Evolutionary conservation across 257 asterid genomes (phyloP).

Genomic region (Sherardia arvensis): DNA sequence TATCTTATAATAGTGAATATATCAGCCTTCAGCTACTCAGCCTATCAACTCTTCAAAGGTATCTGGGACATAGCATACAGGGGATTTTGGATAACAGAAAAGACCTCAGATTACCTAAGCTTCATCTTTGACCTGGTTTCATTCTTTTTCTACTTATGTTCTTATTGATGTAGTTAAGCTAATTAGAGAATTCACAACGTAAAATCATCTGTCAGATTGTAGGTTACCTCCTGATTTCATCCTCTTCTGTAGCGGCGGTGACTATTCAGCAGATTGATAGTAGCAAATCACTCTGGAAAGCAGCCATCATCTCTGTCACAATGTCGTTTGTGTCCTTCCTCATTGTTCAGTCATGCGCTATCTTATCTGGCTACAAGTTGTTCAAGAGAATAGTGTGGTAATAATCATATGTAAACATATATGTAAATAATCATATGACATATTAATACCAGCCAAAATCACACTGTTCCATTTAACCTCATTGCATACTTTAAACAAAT

Average conservation of each 20-base stretch:
- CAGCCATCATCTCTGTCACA: conserved; percentile 38
- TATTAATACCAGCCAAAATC: neutral
- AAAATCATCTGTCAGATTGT: conserved; percentile 34
- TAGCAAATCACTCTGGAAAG: conserved; percentile 35
- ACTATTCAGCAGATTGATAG: conserved; percentile 32
- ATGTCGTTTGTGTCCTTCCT: conserved; percentile 44
- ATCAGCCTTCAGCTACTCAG: conserved; percentile 28
- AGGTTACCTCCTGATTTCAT: conserved; percentile 64
- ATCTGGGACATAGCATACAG: conserved; percentile 41
- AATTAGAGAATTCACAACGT: neutral
- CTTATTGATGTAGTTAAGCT: neutral
- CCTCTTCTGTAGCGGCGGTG: conserved; percentile 49
- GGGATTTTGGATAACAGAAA: conserved; percentile 50
- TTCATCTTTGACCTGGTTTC: conserved; percentile 54
- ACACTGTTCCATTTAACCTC: neutral
- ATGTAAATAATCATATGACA: neutral
- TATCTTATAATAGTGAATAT: conserved; percentile 34
- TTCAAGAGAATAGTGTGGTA: conserved; percentile 68
- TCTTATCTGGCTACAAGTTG: conserved; percentile 63
- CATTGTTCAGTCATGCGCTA: conserved; percentile 33
- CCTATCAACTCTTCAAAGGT: conserved; percentile 46
- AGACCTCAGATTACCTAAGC: conserved; percentile 53
- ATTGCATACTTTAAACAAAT: neutral
- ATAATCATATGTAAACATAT: neutral
- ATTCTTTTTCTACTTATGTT: neutral